Conservation (phyloP, 2,329 filamentous ascomycete genomes). For the Fusarium ramigenum region DNA sequence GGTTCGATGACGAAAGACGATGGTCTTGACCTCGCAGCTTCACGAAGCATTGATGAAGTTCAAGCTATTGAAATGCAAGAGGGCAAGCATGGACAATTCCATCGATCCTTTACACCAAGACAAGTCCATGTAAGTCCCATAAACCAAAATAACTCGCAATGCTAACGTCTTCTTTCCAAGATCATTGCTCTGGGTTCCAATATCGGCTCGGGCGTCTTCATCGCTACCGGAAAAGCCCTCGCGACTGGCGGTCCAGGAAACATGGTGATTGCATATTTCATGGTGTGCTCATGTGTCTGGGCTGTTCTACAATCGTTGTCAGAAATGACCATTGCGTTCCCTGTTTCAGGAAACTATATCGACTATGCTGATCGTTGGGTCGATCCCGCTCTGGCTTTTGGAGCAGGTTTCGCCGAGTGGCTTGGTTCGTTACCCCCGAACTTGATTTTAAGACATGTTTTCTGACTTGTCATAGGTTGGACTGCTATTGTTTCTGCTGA, state of each 20-base stretch:
- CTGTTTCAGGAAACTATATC: conserved; percentile 31
- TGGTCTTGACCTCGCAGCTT: neutral
- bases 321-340: conserved; percentile 35
- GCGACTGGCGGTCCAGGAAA: conserved; percentile 32
- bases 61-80: conserved; percentile 17
- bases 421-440: neutral
- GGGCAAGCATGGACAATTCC: conserved; percentile 25
- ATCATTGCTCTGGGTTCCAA: conserved; percentile 33
- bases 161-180: neutral
- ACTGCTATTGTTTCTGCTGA: conserved; percentile 29
- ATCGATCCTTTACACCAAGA: conserved; percentile 32
- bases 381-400: conserved; percentile 32
- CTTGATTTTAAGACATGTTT: neutral
- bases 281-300: conserved; percentile 32
- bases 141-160: neutral
- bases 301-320: conserved; percentile 28
- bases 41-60: conserved; percentile 11
- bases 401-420: conserved; percentile 37
- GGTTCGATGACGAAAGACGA: conserved; percentile 23
- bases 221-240: conserved; percentile 27
- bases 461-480: conserved; percentile 11
- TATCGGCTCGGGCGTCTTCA: conserved; percentile 34
- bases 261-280: conserved; percentile 30
- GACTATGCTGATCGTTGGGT: conserved; percentile 35
- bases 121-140: conserved; percentile 29